Percentiles rank a stretch among this genome's conserved stretches.
These are phyloP conservation scores for Cordyceps fumosorosea DNA, from an alignment of 2,329 filamentous ascomycete genomes.

Conservation along the genomic window DNA sequence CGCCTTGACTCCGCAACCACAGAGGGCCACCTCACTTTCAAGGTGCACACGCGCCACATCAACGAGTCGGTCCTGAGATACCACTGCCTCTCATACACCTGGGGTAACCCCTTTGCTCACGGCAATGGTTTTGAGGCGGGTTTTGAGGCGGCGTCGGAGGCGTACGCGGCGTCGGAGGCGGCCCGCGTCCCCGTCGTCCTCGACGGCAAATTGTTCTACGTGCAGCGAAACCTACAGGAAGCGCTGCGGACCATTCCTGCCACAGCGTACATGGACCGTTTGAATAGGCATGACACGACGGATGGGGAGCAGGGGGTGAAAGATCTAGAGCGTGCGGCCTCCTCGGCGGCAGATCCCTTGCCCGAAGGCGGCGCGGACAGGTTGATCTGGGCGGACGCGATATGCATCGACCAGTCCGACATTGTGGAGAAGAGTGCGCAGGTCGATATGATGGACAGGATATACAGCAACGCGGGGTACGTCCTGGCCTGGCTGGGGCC, in stretches of 20 bases:
- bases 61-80: conserved; percentile 14
- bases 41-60: conserved; percentile 15
- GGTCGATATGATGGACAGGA: conserved; percentile 24
- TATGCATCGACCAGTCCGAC: conserved; percentile 25
- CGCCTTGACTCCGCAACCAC: background rate
- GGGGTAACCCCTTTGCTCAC: conserved; percentile 21
- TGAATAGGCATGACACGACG: background rate
- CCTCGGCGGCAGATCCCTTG: background rate
- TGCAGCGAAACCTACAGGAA: conserved; percentile 20
- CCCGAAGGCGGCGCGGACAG: background rate
- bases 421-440: conserved; percentile 21
- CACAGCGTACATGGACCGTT: background rate
- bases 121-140: conserved; percentile 16
- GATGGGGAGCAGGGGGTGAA: conserved; percentile 5
- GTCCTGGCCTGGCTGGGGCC: conserved; percentile 24
- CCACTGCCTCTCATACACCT: conserved; percentile 22
- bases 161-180: conserved; percentile 13
- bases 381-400: conserved; percentile 24
- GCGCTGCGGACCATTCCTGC: conserved; percentile 16
- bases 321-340: background rate
- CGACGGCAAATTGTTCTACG: conserved; percentile 15
- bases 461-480: conserved; percentile 20
- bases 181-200: conserved; percentile 16
- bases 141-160: conserved; percentile 13
- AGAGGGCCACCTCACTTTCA: conserved; percentile 17